Evolutionary conservation across 2,329 filamentous ascomycete species (phyloP), one percentile per base, ranked within the genome.

Genomic region (Trichoderma atrobrunneum): DNA sequence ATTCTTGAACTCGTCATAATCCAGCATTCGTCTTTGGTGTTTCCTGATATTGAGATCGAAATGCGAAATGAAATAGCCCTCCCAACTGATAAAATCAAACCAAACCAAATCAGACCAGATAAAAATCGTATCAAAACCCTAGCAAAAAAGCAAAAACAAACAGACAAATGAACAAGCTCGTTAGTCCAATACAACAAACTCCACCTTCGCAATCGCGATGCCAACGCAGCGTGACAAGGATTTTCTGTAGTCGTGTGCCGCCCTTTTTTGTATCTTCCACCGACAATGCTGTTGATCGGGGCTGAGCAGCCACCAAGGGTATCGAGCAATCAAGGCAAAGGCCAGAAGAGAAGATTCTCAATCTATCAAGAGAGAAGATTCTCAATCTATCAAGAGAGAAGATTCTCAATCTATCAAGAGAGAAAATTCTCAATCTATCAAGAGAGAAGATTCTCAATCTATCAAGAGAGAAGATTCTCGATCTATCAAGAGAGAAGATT

Each of bases 1-100:
- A 59, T 54, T 65, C 32, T 66, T 62, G 59, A 56, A 26, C 8
- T 72, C 66, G 36, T 71, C 67, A 65, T 51, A 24, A 65, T 54
- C 30, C 69, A 43, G 30, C 48, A 34, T 36, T 34, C 54, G 32
- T 30, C 28, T 21, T 34, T 54, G 51, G 28, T 54, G 60, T 36
- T 54, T 71, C 66, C 71, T 28, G n/a, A 57, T 54, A 68, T 51
- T 51, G 51, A 59, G 26, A 64, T 36, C 59, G 21, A 70, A 64
- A 30, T 36, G 36, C 24, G 3, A 68, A 71, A 66, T 54, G 39
- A 66, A 32, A 60, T 21, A 21, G 43, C 34, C 57, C 36, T 61
- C 34, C 59, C 36, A 21, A 36, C 43, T 48, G 60, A 16, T 48
- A 54, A 72, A 70, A 21, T 51, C 18, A 70, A 57, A 32, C 32